Base-by-base conservation (phyloP, 805 yeast species). In the Sungouiella thailandica region DNA sequence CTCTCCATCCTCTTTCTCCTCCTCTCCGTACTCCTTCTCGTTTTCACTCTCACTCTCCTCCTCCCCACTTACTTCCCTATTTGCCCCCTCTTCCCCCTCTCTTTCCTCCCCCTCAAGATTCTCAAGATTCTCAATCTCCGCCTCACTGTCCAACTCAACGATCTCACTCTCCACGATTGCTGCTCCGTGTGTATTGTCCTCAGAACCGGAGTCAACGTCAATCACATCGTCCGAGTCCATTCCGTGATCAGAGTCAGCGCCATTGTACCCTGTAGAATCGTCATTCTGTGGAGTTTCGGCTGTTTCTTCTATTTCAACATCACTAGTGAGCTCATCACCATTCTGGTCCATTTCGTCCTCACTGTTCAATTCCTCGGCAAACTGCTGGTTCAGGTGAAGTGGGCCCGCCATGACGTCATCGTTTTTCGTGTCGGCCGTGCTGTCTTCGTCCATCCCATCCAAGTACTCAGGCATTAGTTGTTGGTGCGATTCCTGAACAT, bases 81-180 rank as follows among this genome's bases (percentile, higher is more conserved):
- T 36, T 5, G 36, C 18, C 10, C 40, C 49, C 17, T 32, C 41
- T 7, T 34, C 29, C 15, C 34, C 29, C 14, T 41, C 34, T 11
- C 38, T 39, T 15, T 39, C 29, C 10, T 35, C 29, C 2, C 35
- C 35, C 32, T 32, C 13, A 4, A 4, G 7, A 7, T 31, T 53
- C 27, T 55, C 60, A 29, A 55, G 42, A 25, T 53, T 55, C 13
- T 55, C 59, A 16, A 53, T 52, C 10, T 51, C 58, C 13, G 47
- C 54, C 28, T 53, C 58, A 28, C 53, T 46, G 23, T 46, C 52
- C 7, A 50, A 29, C 14, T 46, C 51, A 12, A 36, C 33, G 10
- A 39, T 23, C n/a, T 27, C 29, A 12, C n/a, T 16, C 23, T 27
- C 29, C 23, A 20, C 18, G 12, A 18, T 17, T n/a, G 25, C 13